These are phyloP conservation scores for Alternaria burnsii DNA, from an alignment of 2,329 filamentous ascomycete genomes.

Conservation along the genomic window DNA sequence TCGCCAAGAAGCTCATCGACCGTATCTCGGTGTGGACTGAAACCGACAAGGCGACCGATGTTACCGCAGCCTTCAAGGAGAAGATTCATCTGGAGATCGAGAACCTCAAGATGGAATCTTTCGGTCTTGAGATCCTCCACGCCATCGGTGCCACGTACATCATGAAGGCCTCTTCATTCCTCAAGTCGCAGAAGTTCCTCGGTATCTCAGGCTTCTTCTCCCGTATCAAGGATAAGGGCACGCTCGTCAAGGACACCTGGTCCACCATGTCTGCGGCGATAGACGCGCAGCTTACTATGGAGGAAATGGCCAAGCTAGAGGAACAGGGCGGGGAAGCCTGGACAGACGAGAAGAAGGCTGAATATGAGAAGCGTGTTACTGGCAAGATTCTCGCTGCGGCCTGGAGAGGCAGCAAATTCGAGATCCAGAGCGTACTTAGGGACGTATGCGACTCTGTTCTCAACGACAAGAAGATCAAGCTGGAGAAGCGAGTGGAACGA, in stretches of 20 bases:
- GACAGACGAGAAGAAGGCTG: constrained; percentile 96
- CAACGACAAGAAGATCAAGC: constrained; percentile 77
- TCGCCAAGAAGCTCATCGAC: constrained; percentile 85
- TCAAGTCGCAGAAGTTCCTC: constrained; percentile 96
- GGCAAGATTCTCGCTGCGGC: constrained; percentile 98
- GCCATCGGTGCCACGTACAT: constrained; percentile 93
- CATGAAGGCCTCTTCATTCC: constrained; percentile 82
- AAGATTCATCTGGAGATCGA: constrained; percentile 96
- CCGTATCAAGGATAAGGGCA: constrained; percentile 94
- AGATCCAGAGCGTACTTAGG: constrained; percentile 94
- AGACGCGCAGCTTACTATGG: constrained; percentile 97
- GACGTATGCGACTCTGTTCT: constrained; percentile 93
- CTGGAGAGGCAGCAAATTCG: constrained; percentile 95
- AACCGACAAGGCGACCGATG: constrained; percentile 86
- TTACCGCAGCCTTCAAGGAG: constrained; percentile 88
- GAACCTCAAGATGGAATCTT: constrained; percentile 99
- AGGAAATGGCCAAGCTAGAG: constrained; percentile 97
- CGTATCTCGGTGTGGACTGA: constrained; percentile 96
- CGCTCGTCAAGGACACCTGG: constrained; percentile 97
- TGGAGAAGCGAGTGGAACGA: constrained; percentile 87
- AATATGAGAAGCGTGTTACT: constrained; percentile 94
- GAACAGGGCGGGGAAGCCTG: constrained; percentile 95
- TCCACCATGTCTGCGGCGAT: constrained; percentile 96
- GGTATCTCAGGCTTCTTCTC: constrained; percentile 96
- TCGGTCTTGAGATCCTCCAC: constrained; percentile 94